Evolutionary conservation across 2,329 filamentous ascomycete species (phyloP).

Genomic region (Colletotrichum chlorophyti): DNA sequence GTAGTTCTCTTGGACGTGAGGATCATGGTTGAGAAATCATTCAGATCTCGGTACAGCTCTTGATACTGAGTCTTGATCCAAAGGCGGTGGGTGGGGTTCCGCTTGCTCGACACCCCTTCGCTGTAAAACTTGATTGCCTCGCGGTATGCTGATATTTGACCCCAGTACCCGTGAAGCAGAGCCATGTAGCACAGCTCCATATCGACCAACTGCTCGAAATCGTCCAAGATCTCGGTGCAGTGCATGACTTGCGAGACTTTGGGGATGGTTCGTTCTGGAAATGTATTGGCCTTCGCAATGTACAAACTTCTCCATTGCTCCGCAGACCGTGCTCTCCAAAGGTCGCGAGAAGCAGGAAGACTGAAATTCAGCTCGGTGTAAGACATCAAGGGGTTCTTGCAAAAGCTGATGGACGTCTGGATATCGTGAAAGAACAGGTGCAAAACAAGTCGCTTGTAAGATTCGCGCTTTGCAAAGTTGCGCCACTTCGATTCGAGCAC

Average conservation of each 20-base stretch:
- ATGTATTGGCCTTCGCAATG: conserved; percentile 16
- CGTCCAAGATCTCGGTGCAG: conserved; percentile 25
- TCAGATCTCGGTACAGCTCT: conserved; percentile 38
- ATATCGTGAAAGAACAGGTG: conserved; percentile 38
- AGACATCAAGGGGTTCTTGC: conserved; percentile 38
- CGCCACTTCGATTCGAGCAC: conserved; percentile 29
- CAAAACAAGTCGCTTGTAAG: conserved; percentile 39
- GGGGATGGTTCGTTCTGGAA: conserved; percentile 9
- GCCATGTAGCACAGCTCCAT: conserved; percentile 38
- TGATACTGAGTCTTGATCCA: conserved; percentile 40
- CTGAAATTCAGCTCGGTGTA: conserved; percentile 39
- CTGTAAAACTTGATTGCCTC: conserved; percentile 38
- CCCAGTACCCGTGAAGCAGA: conserved; percentile 39
- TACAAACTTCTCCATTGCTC: conserved; percentile 35
- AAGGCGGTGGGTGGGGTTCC: conserved; percentile 31
- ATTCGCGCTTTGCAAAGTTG: conserved; percentile 38
- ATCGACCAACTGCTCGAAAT: conserved; percentile 33
- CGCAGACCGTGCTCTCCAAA: conserved; percentile 35
- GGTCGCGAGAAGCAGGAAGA: conserved; percentile 31
- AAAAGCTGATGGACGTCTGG: conserved; percentile 36
- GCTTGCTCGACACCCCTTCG: conserved; percentile 16
- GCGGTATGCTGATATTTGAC: conserved; percentile 39
- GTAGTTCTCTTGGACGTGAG: conserved; percentile 24
- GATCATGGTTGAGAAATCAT: conserved; percentile 33
- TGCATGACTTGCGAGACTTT: conserved; percentile 24